phyloP scores from a whole-genome alignment of 352 stramenopile genomes.

The Phytophthora colocasiae region DNA sequence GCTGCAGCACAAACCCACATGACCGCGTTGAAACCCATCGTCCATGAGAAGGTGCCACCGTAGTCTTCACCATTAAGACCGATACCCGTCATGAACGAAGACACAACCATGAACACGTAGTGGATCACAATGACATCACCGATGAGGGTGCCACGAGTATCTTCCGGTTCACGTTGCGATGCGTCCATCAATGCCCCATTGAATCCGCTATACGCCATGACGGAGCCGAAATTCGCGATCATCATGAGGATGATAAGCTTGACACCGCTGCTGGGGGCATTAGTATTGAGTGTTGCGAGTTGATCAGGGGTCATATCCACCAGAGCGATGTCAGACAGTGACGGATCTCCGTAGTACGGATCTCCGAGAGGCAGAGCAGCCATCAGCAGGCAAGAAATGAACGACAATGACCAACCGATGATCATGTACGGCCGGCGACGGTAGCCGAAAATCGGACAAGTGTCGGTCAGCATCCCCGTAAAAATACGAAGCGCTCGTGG shows the following conservation, averaged over 20 bases:
- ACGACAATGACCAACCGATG: conserved; percentile 58
- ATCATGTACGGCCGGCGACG: conserved; percentile 86
- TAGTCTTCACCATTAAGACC: conserved; percentile 55
- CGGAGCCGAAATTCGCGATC: conserved; percentile 69
- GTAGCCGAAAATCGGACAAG: conserved; percentile 76
- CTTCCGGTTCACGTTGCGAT: conserved; percentile 49
- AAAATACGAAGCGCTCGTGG: conserved; percentile 58
- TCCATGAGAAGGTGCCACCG: conserved; percentile 54
- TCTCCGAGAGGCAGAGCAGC: conserved; percentile 47
- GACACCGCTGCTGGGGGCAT: conserved; percentile 45
- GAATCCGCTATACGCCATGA: conserved; percentile 71
- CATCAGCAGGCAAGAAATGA: conserved; percentile 49
- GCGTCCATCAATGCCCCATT: conserved; percentile 68
- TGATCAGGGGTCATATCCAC: conserved; percentile 31
- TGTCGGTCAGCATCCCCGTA: conserved; percentile 76
- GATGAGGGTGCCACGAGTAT: conserved; percentile 47
- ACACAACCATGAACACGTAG: conserved; percentile 45
- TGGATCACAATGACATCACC: conserved; percentile 41
- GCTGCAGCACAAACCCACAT: conserved; percentile 50
- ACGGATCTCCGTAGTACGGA: conserved; percentile 48
- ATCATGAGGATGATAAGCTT: conserved; percentile 69
- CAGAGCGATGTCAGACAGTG: conserved; percentile 27
- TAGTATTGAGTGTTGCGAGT: conserved; percentile 40
- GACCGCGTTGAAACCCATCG: conserved; percentile 59
- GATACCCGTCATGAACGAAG: conserved; percentile 51